These are phyloP conservation scores for Calvatia gigantea DNA, from an alignment of 768 basidiomycete genomes.

Conservation along the genomic window DNA sequence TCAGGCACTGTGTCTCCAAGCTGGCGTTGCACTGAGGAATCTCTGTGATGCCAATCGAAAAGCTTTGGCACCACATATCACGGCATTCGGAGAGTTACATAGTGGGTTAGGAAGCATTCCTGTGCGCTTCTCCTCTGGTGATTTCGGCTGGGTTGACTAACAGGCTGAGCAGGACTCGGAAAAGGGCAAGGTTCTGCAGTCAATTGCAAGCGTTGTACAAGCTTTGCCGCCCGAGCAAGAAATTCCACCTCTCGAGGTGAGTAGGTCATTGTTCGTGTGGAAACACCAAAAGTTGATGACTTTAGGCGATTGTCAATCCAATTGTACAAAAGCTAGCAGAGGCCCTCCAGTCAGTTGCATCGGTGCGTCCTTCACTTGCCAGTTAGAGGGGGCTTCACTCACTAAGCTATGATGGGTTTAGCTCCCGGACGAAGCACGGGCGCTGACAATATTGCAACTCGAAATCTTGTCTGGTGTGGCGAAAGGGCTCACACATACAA, in stretches of 20 bases:
- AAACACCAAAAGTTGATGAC: not conserved
- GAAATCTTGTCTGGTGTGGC: slow-evolving; percentile 83
- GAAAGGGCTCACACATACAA: slow-evolving; percentile 77
- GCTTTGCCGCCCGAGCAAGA: slow-evolving; percentile 78
- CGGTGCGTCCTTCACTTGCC: slow-evolving; percentile 33
- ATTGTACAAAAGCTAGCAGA: slow-evolving; percentile 68
- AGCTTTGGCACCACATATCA: slow-evolving; percentile 81
- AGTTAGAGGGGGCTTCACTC: not conserved
- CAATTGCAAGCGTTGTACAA: slow-evolving; percentile 91
- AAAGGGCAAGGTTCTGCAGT: slow-evolving; percentile 87
- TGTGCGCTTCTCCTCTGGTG: slow-evolving; percentile 38
- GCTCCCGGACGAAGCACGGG: slow-evolving; percentile 73
- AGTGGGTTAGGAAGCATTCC: slow-evolving; percentile 71
- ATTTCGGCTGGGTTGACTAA: not conserved
- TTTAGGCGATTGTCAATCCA: slow-evolving; percentile 70
- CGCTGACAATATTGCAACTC: slow-evolving; percentile 64
- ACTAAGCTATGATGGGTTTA: slow-evolving; percentile 23
- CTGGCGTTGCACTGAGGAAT: slow-evolving; percentile 80
- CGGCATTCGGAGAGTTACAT: slow-evolving; percentile 81
- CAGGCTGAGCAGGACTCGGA: slow-evolving; percentile 60
- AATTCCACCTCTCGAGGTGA: slow-evolving; percentile 72
- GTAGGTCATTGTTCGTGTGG: slow-evolving; percentile 12
- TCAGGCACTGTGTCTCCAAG: slow-evolving; percentile 58
- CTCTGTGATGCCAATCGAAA: slow-evolving; percentile 87
- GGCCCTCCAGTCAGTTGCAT: slow-evolving; percentile 50